These are phyloP conservation scores for Jacaranda copaia DNA, from an alignment of 257 asterid species.

Conservation along the genomic window DNA sequence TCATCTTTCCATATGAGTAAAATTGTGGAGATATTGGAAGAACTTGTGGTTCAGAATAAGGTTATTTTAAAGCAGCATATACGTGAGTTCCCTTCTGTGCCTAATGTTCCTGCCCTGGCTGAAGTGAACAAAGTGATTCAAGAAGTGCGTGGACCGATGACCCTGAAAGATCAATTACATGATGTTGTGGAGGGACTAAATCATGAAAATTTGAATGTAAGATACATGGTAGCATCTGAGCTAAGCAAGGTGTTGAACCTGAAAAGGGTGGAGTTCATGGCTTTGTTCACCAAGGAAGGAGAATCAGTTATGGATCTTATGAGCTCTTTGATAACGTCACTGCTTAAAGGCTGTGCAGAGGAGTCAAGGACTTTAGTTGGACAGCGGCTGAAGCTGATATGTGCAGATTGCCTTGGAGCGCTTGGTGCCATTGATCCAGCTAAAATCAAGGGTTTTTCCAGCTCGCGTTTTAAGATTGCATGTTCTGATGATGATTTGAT, in stretches of 20 bases:
- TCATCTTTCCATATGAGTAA: constrained; percentile 59
- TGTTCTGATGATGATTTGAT: constrained; percentile 98
- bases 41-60: constrained; percentile 82
- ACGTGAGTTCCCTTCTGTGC: constrained; percentile 91
- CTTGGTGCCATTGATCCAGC: constrained; percentile 99
- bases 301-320: constrained; percentile 74
- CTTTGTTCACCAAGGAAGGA: constrained; percentile 73
- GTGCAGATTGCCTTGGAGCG: constrained; percentile 98
- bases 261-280: constrained; percentile 75
- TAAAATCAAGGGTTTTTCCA: constrained; percentile 73
- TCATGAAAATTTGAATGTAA: constrained; percentile 92
- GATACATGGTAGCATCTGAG: constrained; percentile 97
- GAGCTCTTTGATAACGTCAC: constrained; percentile 86
- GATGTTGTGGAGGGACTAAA: constrained; percentile 86
- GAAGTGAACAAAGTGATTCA: constrained; percentile 85
- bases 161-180: constrained; percentile 83
- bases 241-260: constrained; percentile 77
- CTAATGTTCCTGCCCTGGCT: constrained; percentile 79
- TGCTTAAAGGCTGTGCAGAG: constrained; percentile 97
- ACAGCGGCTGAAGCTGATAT: constrained; percentile 82
- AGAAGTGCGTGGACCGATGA: constrained; percentile 79
- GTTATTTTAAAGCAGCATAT: constrained; percentile 74
- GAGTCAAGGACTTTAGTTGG: constrained; percentile 94
- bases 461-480: constrained; percentile 86
- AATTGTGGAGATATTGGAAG: constrained; percentile 92